Evolutionary conservation across 805 yeast genomes (phyloP), one percentile per base, ranked within the genome.

Genomic region (Torulaspora indica): DNA sequence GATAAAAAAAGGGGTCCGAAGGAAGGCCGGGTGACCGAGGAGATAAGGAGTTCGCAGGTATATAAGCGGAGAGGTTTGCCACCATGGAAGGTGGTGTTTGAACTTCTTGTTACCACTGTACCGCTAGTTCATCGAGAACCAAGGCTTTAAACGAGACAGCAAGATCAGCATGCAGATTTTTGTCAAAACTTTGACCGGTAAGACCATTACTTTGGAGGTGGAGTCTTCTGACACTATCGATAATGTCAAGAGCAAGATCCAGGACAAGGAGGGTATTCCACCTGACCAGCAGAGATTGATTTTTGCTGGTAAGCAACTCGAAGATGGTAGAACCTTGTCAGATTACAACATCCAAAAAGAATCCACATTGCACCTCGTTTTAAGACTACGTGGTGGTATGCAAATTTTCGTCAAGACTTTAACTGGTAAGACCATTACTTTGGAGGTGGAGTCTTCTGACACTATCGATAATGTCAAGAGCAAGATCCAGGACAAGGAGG

Each of bases 291-390:
- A 86, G 75, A 81, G 95, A 74, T 77, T 86, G 61, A 86, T 86
- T 73, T 86, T 86, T 63, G 95, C 95, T 61, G 95, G 95, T 77
- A 86, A 86, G 77, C 95, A 86, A 73, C 77, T 86, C 59, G 95
- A 86, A 74, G 95, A 86, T 63, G 95, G 95, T 58, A 82, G 95
- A 76, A 86, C 95, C 47, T 73, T 86, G 55, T 83, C 93, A 43
- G 95, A 86, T 72, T 86, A 86, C 83, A 86, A 86, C 82, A 86
- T 86, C 68, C 95, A 86, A 74, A 86, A 86, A 77, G 95, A 86
- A 74, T 85, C 95, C 47, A 79, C 93, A 40, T 69, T 83, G 27
- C 93, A 85, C 68, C 74, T 84, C 73, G 91, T 85, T 14, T 71
- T 84, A 49, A 82, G 91, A 76, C 76, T 85, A 66, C 82, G 91